A percentile compares a stretch with the other conserved stretches of the same genome.
Evolutionary conservation across 192 early-diverging fungal species (phyloP).

Genomic region (Cladochytrium replicatum): DNA sequence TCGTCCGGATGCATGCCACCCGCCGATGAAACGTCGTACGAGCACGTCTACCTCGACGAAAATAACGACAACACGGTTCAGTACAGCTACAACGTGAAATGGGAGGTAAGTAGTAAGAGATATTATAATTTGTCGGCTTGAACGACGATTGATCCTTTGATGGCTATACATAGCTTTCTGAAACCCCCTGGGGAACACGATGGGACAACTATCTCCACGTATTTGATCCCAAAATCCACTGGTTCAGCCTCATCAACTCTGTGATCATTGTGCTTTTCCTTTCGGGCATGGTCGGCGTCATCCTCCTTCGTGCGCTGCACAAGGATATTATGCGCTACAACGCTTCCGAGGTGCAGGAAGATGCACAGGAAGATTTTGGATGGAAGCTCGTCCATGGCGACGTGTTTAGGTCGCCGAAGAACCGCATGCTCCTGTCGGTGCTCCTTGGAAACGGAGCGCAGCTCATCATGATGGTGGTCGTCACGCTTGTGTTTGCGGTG

Average conservation of each 20-base stretch:
- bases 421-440: slow-evolving; percentile 38
- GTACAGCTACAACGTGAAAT: slow-evolving; percentile 42
- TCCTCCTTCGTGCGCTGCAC: slow-evolving; percentile 44
- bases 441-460: slow-evolving; percentile 50
- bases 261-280: slow-evolving; percentile 45
- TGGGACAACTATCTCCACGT: slow-evolving; percentile 30
- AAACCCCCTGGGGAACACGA: slow-evolving; percentile 37
- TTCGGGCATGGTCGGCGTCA: slow-evolving; percentile 48
- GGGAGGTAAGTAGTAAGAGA: slow-evolving; percentile 13
- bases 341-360: slow-evolving; percentile 36
- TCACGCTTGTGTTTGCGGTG: slow-evolving; percentile 72
- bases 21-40: no score
- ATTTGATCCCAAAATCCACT: slow-evolving; percentile 46
- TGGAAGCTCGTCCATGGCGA: slow-evolving; percentile 59
- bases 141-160: slow-evolving; percentile 5
- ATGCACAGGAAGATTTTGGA: slow-evolving; percentile 51
- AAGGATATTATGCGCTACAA: slow-evolving; percentile 55
- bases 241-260: slow-evolving; percentile 54
- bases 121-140: background rate
- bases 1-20: no score
- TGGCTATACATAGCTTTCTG: slow-evolving; percentile 17
- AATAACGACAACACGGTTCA: slow-evolving; percentile 17
- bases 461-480: slow-evolving; percentile 36
- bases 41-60: slow-evolving; percentile 16
- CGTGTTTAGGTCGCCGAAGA: slow-evolving; percentile 42